Evolutionary conservation across 495 filamentous ascomycete species (phyloP).

Genomic region (Penicillium paxilli): DNA sequence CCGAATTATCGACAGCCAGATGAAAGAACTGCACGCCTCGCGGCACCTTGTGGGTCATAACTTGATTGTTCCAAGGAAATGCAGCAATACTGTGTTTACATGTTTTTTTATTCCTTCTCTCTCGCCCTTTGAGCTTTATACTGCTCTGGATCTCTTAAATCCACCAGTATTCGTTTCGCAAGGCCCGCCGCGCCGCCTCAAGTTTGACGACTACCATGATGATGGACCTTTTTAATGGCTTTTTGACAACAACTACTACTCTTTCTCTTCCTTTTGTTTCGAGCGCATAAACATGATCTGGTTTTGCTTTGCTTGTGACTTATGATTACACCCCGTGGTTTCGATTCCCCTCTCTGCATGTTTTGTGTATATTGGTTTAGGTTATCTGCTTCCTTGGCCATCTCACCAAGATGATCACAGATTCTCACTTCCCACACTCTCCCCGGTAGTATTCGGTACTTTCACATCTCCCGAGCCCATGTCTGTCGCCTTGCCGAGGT

Average conservation of each 20-base stretch:
- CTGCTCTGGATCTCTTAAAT: slow-evolving; percentile 1
- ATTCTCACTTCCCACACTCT: not conserved
- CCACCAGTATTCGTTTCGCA: slow-evolving; percentile 3
- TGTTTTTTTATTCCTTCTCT: too few relatives aligned
- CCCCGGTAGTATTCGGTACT: not conserved
- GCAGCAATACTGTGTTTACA: slow-evolving; percentile 19
- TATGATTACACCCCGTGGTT: slow-evolving; percentile 14
- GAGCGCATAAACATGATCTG: slow-evolving; percentile 19
- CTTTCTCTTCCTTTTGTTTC: not conserved
- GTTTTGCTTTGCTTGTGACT: slow-evolving; percentile 13
- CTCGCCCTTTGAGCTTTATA: not conserved
- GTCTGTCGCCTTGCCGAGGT: not conserved
- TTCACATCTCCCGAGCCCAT: not conserved
- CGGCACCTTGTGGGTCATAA: slow-evolving; percentile 23
- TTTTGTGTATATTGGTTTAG: slow-evolving; percentile 26
- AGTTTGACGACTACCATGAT: slow-evolving; percentile 20
- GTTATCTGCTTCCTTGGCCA: slow-evolving; percentile 14
- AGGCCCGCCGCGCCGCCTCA: not conserved
- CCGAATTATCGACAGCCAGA: slow-evolving; percentile 36
- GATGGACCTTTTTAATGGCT: slow-evolving; percentile 18
- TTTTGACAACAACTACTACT: slow-evolving; percentile 3
- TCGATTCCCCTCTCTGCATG: slow-evolving; percentile 33
- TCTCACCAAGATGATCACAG: slow-evolving; percentile 14
- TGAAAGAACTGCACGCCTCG: slow-evolving; percentile 39
- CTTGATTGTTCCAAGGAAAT: not conserved